Evolutionary conservation across 2,329 filamentous ascomycete species (phyloP).

Genomic region (Calonectria pseudoreteaudii): DNA sequence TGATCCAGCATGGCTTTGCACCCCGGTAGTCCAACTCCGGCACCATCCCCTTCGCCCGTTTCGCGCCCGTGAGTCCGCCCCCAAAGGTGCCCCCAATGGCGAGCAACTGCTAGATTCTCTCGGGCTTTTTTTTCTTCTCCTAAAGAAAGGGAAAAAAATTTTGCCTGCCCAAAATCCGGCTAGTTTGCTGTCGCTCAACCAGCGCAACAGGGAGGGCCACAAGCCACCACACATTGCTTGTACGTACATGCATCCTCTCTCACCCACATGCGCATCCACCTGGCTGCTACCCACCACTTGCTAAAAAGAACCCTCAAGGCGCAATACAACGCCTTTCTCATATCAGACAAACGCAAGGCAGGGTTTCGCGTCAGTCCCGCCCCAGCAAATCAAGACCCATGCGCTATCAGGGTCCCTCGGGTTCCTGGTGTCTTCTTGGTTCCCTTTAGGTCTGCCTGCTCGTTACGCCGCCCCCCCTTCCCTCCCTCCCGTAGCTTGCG

Average conservation of each 20-base stretch:
- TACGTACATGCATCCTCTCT: slow-evolving; percentile 6
- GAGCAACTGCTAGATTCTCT: slow-evolving; percentile 2
- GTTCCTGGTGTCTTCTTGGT: slow-evolving; percentile 35
- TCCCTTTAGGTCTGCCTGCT: slow-evolving; percentile 29
- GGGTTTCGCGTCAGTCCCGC: slow-evolving; percentile 19
- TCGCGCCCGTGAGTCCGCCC: slow-evolving; percentile 34
- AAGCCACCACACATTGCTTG: slow-evolving; percentile 8
- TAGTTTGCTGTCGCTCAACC: background rate
- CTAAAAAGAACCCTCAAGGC: slow-evolving; percentile 5
- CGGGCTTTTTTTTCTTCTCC: background rate
- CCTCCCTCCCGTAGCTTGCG: slow-evolving; percentile 17
- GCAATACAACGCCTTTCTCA: slow-evolving; percentile 10
- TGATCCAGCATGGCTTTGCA: slow-evolving; percentile 23
- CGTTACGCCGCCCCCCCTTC: slow-evolving; percentile 19
- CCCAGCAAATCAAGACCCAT: slow-evolving; percentile 32
- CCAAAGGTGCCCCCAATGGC: slow-evolving; percentile 30
- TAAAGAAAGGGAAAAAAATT: background rate
- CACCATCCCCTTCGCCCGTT: slow-evolving; percentile 39
- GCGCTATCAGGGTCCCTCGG: slow-evolving; percentile 36
- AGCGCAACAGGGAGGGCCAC: background rate
- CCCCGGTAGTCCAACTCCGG: slow-evolving; percentile 29
- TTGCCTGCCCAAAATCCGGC: background rate
- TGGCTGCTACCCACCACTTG: slow-evolving; percentile 6
- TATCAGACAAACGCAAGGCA: slow-evolving; percentile 8
- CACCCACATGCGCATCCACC: slow-evolving; percentile 8